Base-by-base conservation (phyloP, 1,284 basidiomycete species). In the Leccinum solheimii region DNA sequence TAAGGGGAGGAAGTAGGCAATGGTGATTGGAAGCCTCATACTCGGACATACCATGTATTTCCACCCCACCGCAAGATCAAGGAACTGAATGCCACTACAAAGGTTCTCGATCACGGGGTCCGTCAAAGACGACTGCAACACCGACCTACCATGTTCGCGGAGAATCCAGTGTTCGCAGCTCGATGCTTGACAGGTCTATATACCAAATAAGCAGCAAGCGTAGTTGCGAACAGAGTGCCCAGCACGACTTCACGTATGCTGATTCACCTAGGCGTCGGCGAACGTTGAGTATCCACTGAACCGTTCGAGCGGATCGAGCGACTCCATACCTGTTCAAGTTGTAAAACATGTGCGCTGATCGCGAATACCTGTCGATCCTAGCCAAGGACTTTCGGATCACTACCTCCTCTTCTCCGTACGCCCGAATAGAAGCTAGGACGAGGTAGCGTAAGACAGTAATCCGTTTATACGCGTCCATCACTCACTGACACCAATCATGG, bases 41-140 rank as follows among this genome's bases (percentile, higher is more conserved):
- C 43, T 45, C n/a, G 0, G 9, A 69, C 75, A 50, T 74, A 78
- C 86, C 81, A 67, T 80, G 79, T 14, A 88, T 82, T 74, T 90
- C 86, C 45, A 88, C 81, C 5, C 78, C 81, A 82, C 68, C 75
- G 81, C 58, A 87, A 72, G 40, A 87, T 86, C 76, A 82, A 71
- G 6, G 74, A 67, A 64, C 83, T 85, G 69, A 88, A 87, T 2
- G 78, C 78, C 43, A 85, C 81, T 83, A 27, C 14, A 45, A 16
- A 7, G 9, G 40, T 5, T 26, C 16, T 57, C 23, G 50, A 10
- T 40, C n/a, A 14, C 13, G 1, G 43, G 13, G 23, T 32, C 5
- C 34, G 5, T 45, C 21, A 27, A 27, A 58, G 26, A 49, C 0
- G 14, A 49, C 40, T 0, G 13, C 50, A 6, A 52, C 27, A 69